Evolutionary conservation across 768 basidiomycete genomes (phyloP), one percentile per base, ranked within the genome.

Genomic region (Hemileccinum rubropunctum): DNA sequence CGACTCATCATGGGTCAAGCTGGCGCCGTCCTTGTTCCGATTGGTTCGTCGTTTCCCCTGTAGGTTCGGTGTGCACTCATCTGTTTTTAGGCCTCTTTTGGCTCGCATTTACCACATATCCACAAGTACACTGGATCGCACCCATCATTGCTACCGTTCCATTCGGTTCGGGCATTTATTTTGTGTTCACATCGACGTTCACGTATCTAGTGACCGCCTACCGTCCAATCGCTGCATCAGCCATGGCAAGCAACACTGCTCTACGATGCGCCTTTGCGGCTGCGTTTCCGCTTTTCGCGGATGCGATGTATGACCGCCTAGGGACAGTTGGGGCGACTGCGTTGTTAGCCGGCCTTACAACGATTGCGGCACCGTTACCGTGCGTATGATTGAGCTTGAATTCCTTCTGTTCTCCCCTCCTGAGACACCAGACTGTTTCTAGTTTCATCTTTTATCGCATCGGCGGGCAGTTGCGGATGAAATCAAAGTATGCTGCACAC

Each of bases 251-350:
- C 68, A 93, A 93, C 61, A 67, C 68, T 2, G 78, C 78, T 41
- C 51, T 78, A 51, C 64, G 82, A 1, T 72, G 66, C 11, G 57
- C 66, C 0, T 79, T 82, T 51, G 79, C 78, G 0, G 74, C 72
- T 2, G 74, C 66, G 2, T 82, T 81, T 58, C 80, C 81, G 2
- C 61, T 81, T 18, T 81, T 79, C 46, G 77, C 79, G 1, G 68
- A 67, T 2, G 70, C 74, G 28, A 76, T 81, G 79, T 83, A 78
- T 52, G 51, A 64, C 12, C 56, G 66, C 5, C 62, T 90, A 6
- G 85, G 87, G 0, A 81, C 83, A 0, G 84, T 85, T 0, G 88
- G 87, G 0, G 86, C 84, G 1, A 84, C 83, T 0, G 86, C 83
- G 14, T 72, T 88, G n/a, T 59, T 89, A n/a, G n/a, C n/a, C n/a